Conservation (phyloP, 73 alveolate species). For the Tetrahymena borealis region DNA sequence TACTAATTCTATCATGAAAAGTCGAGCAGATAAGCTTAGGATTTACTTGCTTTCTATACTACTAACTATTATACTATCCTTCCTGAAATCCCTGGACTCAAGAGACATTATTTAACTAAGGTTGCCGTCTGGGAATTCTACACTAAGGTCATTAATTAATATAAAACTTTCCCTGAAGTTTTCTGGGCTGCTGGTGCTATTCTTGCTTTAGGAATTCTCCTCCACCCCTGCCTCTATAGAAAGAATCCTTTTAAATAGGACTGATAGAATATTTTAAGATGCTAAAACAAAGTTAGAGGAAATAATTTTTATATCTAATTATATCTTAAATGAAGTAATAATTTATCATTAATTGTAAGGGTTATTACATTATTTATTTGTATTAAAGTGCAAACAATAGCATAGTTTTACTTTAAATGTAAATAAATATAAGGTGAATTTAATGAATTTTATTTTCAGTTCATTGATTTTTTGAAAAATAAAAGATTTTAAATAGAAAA, state of each 20-base stretch:
- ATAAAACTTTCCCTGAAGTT: neutral
- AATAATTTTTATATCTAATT: no score
- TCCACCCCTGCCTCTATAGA: neutral
- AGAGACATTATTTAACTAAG: neutral
- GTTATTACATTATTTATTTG: no score
- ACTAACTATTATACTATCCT: neutral
- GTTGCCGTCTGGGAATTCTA: neutral
- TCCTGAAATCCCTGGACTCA: neutral
- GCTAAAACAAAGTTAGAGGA: neutral
- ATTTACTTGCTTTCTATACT: neutral
- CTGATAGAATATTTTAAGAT: neutral
- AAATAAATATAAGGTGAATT: no score
- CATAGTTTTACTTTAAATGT: no score
- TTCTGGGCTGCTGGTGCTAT: slow-evolving; percentile 3
- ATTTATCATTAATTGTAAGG: no score
- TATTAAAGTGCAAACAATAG: no score
- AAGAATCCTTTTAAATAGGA: neutral
- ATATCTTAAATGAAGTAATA: no score
- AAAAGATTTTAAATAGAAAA: no score
- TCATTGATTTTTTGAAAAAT: no score
- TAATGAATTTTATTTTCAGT: no score
- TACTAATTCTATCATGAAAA: neutral
- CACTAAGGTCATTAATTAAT: neutral
- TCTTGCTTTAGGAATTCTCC: neutral
- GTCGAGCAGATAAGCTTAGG: neutral